Conservation (phyloP, 345 rosid genomes). For the Arabidopsis suecica region DNA sequence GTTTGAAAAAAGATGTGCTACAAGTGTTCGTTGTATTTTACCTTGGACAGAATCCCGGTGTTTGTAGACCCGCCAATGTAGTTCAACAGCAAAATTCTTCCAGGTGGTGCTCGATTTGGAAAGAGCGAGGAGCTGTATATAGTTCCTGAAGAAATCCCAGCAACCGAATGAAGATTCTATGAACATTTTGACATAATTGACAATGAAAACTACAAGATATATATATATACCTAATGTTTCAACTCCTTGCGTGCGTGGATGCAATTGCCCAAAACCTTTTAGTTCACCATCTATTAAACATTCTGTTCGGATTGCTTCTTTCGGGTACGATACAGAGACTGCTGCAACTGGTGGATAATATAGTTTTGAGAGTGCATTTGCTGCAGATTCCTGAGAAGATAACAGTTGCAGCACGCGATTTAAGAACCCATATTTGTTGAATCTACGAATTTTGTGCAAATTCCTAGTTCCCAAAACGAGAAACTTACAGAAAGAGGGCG, state of each 20-base stretch:
- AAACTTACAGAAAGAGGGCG: slow-evolving; percentile 80
- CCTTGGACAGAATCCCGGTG: slow-evolving; percentile 82
- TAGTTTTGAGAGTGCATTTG: slow-evolving; percentile 77
- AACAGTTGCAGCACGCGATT: not conserved
- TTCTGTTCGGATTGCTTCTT: slow-evolving; percentile 81
- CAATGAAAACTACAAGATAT: not conserved
- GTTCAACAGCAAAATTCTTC: slow-evolving; percentile 79
- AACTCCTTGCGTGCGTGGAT: slow-evolving; percentile 97
- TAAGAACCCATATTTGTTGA: not conserved
- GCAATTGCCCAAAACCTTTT: slow-evolving; percentile 96
- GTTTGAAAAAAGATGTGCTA: not conserved
- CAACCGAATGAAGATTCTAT: not conserved
- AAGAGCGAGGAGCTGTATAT: slow-evolving; percentile 95
- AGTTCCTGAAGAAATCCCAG: slow-evolving; percentile 59
- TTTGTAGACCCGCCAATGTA: slow-evolving; percentile 90
- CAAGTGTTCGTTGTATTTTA: slow-evolving; percentile 25
- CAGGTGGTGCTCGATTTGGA: slow-evolving; percentile 84
- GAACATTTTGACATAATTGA: not conserved
- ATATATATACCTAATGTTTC: slow-evolving; percentile 77
- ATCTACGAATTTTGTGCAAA: not conserved
- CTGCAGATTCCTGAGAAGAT: slow-evolving; percentile 66
- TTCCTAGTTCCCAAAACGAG: slow-evolving; percentile 17
- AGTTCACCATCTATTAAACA: slow-evolving; percentile 84
- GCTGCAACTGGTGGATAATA: slow-evolving; percentile 98
- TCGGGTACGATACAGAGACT: slow-evolving; percentile 84